phyloP scores from a whole-genome alignment of 1,284 basidiomycete species.

The Prillingera fragicola region DNA sequence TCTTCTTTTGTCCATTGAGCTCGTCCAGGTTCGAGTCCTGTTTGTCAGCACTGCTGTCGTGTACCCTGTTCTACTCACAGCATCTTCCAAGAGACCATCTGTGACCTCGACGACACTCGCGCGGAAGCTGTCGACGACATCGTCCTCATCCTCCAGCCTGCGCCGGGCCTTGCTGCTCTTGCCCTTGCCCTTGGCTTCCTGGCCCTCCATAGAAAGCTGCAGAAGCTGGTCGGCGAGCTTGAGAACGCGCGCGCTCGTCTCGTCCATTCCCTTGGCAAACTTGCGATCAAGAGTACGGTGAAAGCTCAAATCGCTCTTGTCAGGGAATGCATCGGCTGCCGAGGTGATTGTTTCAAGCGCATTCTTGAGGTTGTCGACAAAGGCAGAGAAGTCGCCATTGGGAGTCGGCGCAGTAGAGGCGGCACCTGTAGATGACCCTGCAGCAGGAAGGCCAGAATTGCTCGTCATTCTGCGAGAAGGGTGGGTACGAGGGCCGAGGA shows the following conservation, averaged over 20 bases:
- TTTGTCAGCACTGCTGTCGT: background rate
- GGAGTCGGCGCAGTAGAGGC: slow-evolving; percentile 15
- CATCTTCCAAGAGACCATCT: slow-evolving; percentile 77
- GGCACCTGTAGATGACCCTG: background rate
- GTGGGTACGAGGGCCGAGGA: too few relatives aligned
- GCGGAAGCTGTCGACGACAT: slow-evolving; percentile 74
- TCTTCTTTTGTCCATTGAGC: slow-evolving; percentile 64
- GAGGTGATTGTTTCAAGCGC: slow-evolving; percentile 41
- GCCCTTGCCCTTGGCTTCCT: slow-evolving; percentile 37
- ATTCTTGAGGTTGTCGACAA: slow-evolving; percentile 34
- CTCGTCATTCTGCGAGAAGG: too few relatives aligned
- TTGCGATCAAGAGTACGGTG: slow-evolving; percentile 73
- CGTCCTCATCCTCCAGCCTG: slow-evolving; percentile 61
- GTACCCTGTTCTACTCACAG: slow-evolving; percentile 53
- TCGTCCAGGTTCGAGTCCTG: slow-evolving; percentile 79
- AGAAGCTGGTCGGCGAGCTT: slow-evolving; percentile 62
- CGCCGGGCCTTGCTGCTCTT: slow-evolving; percentile 21
- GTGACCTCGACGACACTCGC: slow-evolving; percentile 68
- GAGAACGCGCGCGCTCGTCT: slow-evolving; percentile 29
- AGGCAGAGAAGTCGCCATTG: slow-evolving; percentile 21
- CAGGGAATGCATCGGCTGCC: slow-evolving; percentile 42
- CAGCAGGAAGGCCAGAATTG: too few relatives aligned
- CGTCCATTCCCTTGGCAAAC: slow-evolving; percentile 53
- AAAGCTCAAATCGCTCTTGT: slow-evolving; percentile 64
- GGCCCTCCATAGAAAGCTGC: slow-evolving; percentile 51